Conservation (phyloP, 768 basidiomycete genomes). For the Leccinum olivaceopallidum region DNA sequence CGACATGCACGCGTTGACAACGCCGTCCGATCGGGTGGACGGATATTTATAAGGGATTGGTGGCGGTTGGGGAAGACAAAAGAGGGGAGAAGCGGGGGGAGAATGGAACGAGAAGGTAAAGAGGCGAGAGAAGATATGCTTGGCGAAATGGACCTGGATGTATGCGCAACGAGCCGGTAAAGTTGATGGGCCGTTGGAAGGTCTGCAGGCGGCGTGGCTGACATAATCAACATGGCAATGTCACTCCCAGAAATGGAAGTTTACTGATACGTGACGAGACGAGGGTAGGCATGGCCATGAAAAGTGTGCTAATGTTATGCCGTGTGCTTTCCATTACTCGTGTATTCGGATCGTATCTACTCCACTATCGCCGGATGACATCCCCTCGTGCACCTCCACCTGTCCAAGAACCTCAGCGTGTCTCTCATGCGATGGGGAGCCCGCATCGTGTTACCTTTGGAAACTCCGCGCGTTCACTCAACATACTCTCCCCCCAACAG, state of each 20-base stretch:
- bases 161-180: slow-evolving; percentile 30
- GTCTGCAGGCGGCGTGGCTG: slow-evolving; percentile 28
- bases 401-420: slow-evolving; percentile 26
- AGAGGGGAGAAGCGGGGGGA: neutral
- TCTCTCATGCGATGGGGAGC: slow-evolving; percentile 22
- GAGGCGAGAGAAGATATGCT: slow-evolving; percentile 11
- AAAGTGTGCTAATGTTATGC: slow-evolving; percentile 1
- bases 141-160: slow-evolving; percentile 25
- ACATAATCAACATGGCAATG: slow-evolving; percentile 32
- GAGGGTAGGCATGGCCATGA: neutral
- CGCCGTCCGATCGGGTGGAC: slow-evolving; percentile 25
- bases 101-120: neutral
- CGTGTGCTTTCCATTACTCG: slow-evolving; percentile 19
- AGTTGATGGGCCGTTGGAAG: slow-evolving; percentile 30
- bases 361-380: slow-evolving; percentile 13
- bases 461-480: slow-evolving; percentile 78
- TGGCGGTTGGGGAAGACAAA: neutral
- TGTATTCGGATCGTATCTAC: slow-evolving; percentile 25
- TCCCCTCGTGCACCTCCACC: slow-evolving; percentile 33
- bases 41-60: slow-evolving; percentile 5
- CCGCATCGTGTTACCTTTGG: slow-evolving; percentile 56
- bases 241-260: slow-evolving; percentile 7
- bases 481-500: slow-evolving; percentile 83
- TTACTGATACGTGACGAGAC: neutral
- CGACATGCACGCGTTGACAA: slow-evolving; percentile 33